phyloP scores from a whole-genome alignment of 768 basidiomycete species.

The Coprinopsis cinerea region DNA sequence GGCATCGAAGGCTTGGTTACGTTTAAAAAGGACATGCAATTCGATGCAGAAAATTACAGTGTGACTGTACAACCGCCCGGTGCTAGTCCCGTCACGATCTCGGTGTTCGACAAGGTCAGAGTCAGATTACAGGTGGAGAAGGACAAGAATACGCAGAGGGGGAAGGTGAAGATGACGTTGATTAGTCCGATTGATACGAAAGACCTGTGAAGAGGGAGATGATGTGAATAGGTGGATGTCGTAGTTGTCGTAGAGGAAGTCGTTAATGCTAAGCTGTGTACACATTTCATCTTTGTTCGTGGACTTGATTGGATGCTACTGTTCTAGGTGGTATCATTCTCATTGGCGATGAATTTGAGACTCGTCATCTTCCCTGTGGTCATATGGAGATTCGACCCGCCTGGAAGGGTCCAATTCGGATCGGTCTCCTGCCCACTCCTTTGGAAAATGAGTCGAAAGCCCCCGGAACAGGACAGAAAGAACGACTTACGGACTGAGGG shows the following conservation, averaged over 20 bases:
- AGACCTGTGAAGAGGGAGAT: slow-evolving; percentile 27
- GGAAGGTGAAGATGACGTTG: slow-evolving; percentile 81
- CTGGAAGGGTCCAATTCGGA: slow-evolving; percentile 1
- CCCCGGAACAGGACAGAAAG: no score
- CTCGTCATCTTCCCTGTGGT: neutral
- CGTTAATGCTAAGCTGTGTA: no score
- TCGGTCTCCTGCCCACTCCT: slow-evolving; percentile 2
- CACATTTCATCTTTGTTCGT: no score
- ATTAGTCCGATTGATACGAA: slow-evolving; percentile 58
- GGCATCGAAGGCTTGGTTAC: slow-evolving; percentile 93
- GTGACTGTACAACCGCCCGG: slow-evolving; percentile 54
- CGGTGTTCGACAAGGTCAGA: slow-evolving; percentile 90
- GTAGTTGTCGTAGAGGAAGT: neutral
- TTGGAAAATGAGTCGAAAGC: no score
- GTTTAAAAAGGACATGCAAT: slow-evolving; percentile 86
- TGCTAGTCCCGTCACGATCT: slow-evolving; percentile 49
- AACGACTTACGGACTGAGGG: no score
- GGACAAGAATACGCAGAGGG: slow-evolving; percentile 89
- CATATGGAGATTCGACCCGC: slow-evolving; percentile 3
- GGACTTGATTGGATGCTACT: no score
- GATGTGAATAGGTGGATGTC: neutral
- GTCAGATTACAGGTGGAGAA: slow-evolving; percentile 93
- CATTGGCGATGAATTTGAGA: neutral
- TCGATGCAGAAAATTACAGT: slow-evolving; percentile 88
- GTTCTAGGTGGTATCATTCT: no score